Conservation (phyloP, 345 rosid genomes). For the Gossypioides kirkii region DNA sequence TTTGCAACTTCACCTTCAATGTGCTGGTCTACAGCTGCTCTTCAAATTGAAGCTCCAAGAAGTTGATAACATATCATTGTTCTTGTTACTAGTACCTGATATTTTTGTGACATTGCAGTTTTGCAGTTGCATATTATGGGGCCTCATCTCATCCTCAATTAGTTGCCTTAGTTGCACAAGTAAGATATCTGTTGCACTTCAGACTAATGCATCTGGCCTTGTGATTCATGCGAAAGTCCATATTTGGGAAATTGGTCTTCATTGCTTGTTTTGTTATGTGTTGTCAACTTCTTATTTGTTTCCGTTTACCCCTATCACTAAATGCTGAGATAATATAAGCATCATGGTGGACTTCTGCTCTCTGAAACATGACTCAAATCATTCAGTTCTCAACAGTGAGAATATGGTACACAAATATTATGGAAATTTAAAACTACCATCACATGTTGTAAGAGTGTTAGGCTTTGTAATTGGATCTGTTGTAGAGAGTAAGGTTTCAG, state of each 20-base stretch:
- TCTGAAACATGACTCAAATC: background rate
- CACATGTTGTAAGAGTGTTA: background rate
- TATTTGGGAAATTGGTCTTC: background rate
- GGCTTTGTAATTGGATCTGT: background rate
- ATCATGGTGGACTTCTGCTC: background rate
- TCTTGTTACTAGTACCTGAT: background rate
- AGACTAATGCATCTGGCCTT: slow-evolving; percentile 8
- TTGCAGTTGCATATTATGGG: slow-evolving; percentile 81
- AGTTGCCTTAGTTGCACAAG: slow-evolving; percentile 93
- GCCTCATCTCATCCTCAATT: slow-evolving; percentile 57
- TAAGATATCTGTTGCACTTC: slow-evolving; percentile 25
- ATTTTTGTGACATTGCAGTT: slow-evolving; percentile 37
- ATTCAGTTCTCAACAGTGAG: background rate
- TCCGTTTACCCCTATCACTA: background rate
- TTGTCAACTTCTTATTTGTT: background rate
- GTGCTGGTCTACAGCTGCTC: background rate
- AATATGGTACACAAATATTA: background rate
- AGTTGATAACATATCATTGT: background rate
- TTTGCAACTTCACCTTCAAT: background rate
- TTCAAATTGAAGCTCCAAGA: background rate
- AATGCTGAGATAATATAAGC: background rate
- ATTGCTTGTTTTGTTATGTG: background rate
- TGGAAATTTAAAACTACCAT: background rate
- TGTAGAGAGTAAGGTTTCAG: background rate
- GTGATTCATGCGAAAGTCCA: background rate